Evolutionary conservation across 2,329 filamentous ascomycete species (phyloP), one percentile per base, ranked within the genome.

Genomic region (Arthrinium puccinioides): DNA sequence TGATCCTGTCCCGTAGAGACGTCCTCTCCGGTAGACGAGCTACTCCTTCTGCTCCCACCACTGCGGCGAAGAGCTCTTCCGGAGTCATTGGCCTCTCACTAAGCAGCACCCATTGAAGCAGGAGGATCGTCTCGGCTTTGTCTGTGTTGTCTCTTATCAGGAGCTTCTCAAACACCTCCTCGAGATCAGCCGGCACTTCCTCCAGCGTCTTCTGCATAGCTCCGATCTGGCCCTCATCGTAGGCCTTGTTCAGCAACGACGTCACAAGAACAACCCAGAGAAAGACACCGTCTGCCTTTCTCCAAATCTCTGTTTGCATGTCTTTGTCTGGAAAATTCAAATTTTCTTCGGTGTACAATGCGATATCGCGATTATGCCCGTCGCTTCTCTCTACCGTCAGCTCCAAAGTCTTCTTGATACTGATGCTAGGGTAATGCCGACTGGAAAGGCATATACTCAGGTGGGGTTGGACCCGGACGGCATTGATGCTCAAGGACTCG

Each of bases 201-300:
- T 23, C 16, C 10, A 46, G 31, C 3, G 8, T 38, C 28, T 27
- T 23, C 16, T 21, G 21, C 11, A 41, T 38, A 2, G 35, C 37
- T 7, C 32, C 18, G 7, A 46, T 25, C 13, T 27, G 37, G 9
- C 44, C 44, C n/a, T 44, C 36, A 4, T 44, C 29, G 15, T 16
- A 31, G 14, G 29, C 29, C 29, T 40, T 39, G 24, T 51, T 51
- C 1, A 51, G 41, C 20, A 50, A 40, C n/a, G 39, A 33, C 7
- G 46, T 41, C 9, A 47, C 44, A 18, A 51, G 32, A 14, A 45
- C 41, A 16, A 64, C 63, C 64, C 61, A 68, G 25, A 68, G 56
- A 31, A 67, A 67, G 2, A 63, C 65, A 9, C 49, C 56, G 13
- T 57, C 42, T 8, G 62, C 57, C 21, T 66, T 61, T 1, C 24